phyloP scores from a whole-genome alignment of 208 protist species.

The Leishmania gerbilli region DNA sequence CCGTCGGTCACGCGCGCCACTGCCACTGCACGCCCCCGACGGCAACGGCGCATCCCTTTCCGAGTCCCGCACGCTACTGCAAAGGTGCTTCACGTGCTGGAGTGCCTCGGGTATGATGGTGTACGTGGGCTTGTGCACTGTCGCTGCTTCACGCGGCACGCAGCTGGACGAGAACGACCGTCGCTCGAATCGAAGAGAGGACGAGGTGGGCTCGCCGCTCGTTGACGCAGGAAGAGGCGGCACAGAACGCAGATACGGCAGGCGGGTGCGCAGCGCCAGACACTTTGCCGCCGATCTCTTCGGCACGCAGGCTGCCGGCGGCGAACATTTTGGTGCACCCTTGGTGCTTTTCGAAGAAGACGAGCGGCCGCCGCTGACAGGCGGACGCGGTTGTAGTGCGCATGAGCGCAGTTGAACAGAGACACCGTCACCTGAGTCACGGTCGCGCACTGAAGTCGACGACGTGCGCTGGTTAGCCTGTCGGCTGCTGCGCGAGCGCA shows the following conservation, averaged over 20 bases:
- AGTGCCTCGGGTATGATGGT: slow-evolving; percentile 20
- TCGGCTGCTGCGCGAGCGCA: slow-evolving; percentile 13
- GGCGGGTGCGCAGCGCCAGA: slow-evolving; percentile 22
- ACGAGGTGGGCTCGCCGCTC: background rate
- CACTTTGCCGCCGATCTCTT: slow-evolving; percentile 23
- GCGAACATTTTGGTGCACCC: background rate
- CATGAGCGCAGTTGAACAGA: background rate
- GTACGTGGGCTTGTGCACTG: slow-evolving; percentile 11
- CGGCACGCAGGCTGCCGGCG: background rate
- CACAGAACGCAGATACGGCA: slow-evolving; percentile 26
- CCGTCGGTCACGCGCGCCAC: slow-evolving; percentile 15
- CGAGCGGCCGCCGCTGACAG: background rate
- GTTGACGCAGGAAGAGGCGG: background rate
- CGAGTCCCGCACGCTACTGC: slow-evolving; percentile 11
- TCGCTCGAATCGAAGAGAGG: background rate
- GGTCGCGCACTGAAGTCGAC: slow-evolving; percentile 6
- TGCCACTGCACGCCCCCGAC: background rate
- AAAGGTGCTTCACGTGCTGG: slow-evolving; percentile 28
- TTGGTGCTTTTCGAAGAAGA: slow-evolving; percentile 5
- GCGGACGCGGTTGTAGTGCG: slow-evolving; percentile 3
- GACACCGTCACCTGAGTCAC: slow-evolving; percentile 3
- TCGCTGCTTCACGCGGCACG: slow-evolving; percentile 4
- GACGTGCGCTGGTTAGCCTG: slow-evolving; percentile 1
- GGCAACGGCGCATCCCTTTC: slow-evolving; percentile 7
- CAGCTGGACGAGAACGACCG: slow-evolving; percentile 20